These are phyloP conservation scores for Curvularia sp. DNA, from an alignment of 2,329 filamentous ascomycete species.

Conservation along the genomic window DNA sequence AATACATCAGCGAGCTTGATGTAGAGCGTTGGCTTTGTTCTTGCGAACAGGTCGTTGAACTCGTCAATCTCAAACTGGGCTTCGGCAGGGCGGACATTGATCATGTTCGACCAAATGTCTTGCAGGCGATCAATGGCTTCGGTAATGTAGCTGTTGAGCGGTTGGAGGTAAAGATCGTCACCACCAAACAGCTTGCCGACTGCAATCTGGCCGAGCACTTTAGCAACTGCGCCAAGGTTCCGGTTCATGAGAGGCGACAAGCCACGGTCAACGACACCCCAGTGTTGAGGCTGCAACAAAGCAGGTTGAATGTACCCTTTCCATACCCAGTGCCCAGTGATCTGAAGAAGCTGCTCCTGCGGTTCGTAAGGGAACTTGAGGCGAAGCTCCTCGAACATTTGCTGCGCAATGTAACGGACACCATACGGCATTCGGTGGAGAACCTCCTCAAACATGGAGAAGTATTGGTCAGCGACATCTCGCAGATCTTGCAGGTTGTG, in stretches of 20 bases:
- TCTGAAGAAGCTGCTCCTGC: conserved; percentile 77
- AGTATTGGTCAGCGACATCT: conserved; percentile 92
- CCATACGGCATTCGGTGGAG: conserved; percentile 92
- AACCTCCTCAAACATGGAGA: conserved; percentile 79
- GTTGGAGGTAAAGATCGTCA: conserved; percentile 94
- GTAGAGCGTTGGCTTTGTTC: conserved; percentile 96
- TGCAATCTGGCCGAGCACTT: conserved; percentile 87
- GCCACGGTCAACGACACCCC: conserved; percentile 88
- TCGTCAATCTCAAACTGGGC: conserved; percentile 97
- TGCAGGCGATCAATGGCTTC: conserved; percentile 83
- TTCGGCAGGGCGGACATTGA: conserved; percentile 86
- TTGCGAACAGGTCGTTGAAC: conserved; percentile 96
- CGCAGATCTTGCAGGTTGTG: conserved; percentile 91
- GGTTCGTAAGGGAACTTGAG: conserved; percentile 81
- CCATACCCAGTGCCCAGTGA: conserved; percentile 92
- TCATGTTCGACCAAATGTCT: conserved; percentile 76
- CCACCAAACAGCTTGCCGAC: conserved; percentile 89
- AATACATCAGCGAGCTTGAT: conserved; percentile 99
- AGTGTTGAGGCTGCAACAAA: conserved; percentile 86
- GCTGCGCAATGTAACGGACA: conserved; percentile 83
- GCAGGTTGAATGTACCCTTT: conserved; percentile 91
- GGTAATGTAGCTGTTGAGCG: conserved; percentile 87
- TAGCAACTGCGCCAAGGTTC: conserved; percentile 87
- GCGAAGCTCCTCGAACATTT: conserved; percentile 81
- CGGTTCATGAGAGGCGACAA: conserved; percentile 91